Conservation (phyloP, 1,284 basidiomycete species). For the Boletus sp. region DNA sequence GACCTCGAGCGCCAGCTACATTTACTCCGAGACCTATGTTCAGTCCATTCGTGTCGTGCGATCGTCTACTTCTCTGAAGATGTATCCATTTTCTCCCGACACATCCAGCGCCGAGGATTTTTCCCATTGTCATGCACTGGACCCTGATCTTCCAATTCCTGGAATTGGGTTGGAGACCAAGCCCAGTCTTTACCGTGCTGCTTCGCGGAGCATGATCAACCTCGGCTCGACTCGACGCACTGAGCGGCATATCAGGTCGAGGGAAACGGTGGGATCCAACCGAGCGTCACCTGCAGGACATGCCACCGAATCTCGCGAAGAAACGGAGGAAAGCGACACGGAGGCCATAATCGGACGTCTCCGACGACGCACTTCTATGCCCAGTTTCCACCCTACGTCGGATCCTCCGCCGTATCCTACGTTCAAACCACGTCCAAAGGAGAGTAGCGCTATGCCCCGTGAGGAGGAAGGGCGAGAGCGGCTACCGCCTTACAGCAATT, state of each 20-base stretch:
- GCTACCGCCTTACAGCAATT: conserved; percentile 82
- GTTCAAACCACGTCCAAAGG: conserved; percentile 27
- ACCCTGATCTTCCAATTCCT: conserved; percentile 6
- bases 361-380: conserved; percentile 32
- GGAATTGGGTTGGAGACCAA: conserved; percentile 16
- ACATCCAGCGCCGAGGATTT: conserved; percentile 4
- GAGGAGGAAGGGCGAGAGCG: conserved; percentile 70
- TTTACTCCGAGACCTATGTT: conserved; percentile 25
- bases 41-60: conserved; percentile 8
- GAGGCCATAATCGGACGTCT: conserved; percentile 27
- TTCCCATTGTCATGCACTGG: not conserved
- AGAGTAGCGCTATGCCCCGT: conserved; percentile 11
- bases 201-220: conserved; percentile 52
- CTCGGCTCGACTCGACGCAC: conserved; percentile 25
- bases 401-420: conserved; percentile 36
- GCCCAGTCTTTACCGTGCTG: conserved; percentile 29
- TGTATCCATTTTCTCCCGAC: conserved; percentile 19
- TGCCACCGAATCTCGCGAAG: conserved; percentile 13
- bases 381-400: conserved; percentile 31
- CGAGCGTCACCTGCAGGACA: conserved; percentile 14
- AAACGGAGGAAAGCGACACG: conserved; percentile 24
- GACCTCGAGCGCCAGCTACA: conserved; percentile 25
- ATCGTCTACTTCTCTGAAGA: conserved; percentile 11
- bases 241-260: conserved; percentile 13
- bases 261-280: conserved; percentile 16